Evolutionary conservation across 345 rosid genomes (phyloP).

Genomic region (Clausena lansium): DNA sequence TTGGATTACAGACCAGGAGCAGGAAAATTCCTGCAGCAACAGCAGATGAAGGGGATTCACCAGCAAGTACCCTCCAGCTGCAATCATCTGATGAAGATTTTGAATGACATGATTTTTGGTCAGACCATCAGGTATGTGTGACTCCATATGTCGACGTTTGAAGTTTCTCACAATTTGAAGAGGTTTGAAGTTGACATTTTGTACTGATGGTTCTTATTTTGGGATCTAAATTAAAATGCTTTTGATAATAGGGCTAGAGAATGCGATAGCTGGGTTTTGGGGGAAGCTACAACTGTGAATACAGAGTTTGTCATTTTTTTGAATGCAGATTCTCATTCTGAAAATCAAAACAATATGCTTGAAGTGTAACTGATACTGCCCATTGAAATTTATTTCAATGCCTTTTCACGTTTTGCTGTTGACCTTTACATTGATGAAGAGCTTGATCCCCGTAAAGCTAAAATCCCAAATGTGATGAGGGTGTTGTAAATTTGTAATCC

Average conservation of each 20-base stretch:
- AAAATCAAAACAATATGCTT: background rate
- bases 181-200: background rate
- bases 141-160: background rate
- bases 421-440: background rate
- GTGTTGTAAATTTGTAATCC: no score
- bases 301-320: background rate
- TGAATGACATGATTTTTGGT: conserved; percentile 6
- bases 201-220: background rate
- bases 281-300: background rate
- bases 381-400: background rate
- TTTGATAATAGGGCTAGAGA: background rate
- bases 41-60: conserved; percentile 13
- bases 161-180: background rate
- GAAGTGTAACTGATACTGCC: background rate
- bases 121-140: background rate
- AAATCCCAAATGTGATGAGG: no score
- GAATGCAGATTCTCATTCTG: background rate
- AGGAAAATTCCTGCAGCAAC: background rate
- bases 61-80: conserved; percentile 24
- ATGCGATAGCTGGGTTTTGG: background rate
- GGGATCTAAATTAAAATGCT: background rate
- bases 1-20: background rate
- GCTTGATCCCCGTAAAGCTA: no score
- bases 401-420: background rate
- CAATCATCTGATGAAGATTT: conserved; percentile 25